Evolutionary conservation across 1,139 yeast species (phyloP).

Genomic region (Zygosaccharomyces pseudobailii): DNA sequence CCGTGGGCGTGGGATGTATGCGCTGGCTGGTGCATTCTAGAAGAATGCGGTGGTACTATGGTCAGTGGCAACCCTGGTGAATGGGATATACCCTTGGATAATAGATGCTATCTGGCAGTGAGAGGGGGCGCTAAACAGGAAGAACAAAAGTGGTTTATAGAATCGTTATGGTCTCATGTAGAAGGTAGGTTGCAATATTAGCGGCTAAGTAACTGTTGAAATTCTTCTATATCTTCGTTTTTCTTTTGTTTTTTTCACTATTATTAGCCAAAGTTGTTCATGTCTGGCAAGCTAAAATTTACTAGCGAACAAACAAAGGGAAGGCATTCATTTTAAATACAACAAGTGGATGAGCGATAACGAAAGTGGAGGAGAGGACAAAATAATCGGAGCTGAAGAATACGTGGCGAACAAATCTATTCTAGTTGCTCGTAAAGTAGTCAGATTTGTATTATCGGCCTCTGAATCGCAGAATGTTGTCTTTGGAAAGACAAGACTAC

Average conservation of each 20-base stretch:
- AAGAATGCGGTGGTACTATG: conserved; percentile 52
- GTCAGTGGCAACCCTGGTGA: conserved; percentile 48
- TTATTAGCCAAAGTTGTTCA: neutral
- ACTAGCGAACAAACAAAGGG: neutral
- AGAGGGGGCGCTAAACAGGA: conserved; percentile 44
- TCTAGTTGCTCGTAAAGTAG: conserved; percentile 18
- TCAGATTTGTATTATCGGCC: conserved; percentile 21
- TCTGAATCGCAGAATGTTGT: conserved; percentile 23
- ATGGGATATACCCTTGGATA: conserved; percentile 45
- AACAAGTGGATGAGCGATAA: conserved; percentile 1
- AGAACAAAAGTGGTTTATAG: conserved; percentile 41
- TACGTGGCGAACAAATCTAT: conserved; percentile 3
- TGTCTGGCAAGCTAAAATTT: neutral
- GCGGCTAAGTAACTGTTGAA: neutral
- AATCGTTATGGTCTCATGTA: conserved; percentile 46
- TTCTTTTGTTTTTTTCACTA: neutral
- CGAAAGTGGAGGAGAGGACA: conserved; percentile 1
- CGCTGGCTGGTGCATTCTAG: conserved; percentile 56
- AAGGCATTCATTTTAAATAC: neutral
- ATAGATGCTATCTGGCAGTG: conserved; percentile 48
- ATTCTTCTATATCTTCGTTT: neutral
- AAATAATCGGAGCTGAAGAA: neutral
- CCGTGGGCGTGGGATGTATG: conserved; percentile 63
- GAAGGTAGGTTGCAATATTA: conserved; percentile 41
- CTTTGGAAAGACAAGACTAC: conserved; percentile 19